Evolutionary conservation across 1,284 basidiomycete genomes (phyloP), one percentile per base, ranked within the genome.

Genomic region (Sparassis latifolia): DNA sequence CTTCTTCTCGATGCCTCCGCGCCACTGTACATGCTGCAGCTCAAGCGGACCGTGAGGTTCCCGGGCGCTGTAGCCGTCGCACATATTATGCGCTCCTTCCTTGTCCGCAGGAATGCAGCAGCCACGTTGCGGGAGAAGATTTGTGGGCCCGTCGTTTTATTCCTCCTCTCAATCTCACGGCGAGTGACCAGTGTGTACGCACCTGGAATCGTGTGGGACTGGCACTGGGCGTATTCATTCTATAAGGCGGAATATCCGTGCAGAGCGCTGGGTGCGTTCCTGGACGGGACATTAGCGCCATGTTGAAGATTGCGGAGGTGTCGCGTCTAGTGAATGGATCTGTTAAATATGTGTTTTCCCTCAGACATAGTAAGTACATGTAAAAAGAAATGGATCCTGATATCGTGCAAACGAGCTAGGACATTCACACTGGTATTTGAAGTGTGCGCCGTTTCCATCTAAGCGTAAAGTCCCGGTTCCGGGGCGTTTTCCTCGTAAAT

Each of bases 31-130:
- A 53, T 53, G 33, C 52, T 53, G 52, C 77, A 77, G 57, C 82
- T 81, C 58, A 82, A 82, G 60, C 66, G 20, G 20, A 20, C 20
- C 20, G 20, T 83, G 29, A 77, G 78, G 39, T 86, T 86, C 70
- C 83, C 81, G 1, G 79, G 80, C 2, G 78, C 79, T 9, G 78
- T 83, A 51, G 84, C 84, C 10, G 82, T 81, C 40, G 84, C 82
- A 27, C 79, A 76, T 58, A 81, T 80, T 20, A 82, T 84, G 53
- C 77, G 76, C 30, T 77, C 79, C 3, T 68, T 84, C 20, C 84
- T 85, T 59, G 71, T 73, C 32, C 74, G 75, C 5, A 69, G 64
- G 42, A 61, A 64, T 29, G 79, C 76, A 30, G 75, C 77, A 2
- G 63, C 66, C 12, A 70, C 66, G 10, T 79, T 79, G 32, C 74